phyloP scores from a whole-genome alignment of 495 filamentous ascomycete genomes.

The Penicillium salamii region DNA sequence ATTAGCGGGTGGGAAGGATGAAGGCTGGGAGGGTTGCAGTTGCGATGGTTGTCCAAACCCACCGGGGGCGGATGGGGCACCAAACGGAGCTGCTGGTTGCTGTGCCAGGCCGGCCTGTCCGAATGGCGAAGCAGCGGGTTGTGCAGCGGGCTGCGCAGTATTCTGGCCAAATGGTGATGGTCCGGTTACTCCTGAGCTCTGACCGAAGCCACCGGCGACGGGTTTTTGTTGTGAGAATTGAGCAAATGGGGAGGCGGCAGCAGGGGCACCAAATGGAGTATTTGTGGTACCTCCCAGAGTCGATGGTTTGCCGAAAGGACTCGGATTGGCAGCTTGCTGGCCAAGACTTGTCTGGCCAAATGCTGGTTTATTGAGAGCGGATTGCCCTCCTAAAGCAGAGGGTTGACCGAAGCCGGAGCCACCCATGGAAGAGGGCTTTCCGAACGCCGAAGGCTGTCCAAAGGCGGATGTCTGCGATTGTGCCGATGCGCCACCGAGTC shows the following conservation, averaged over 20 bases:
- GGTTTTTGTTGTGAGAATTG: constrained; percentile 27
- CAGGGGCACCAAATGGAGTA: constrained; percentile 19
- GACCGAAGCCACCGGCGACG: constrained; percentile 27
- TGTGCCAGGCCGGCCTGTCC: constrained; percentile 25
- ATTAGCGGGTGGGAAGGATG: constrained; percentile 14
- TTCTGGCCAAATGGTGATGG: constrained; percentile 33
- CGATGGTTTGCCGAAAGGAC: constrained; percentile 18
- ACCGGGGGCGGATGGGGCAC: constrained; percentile 18
- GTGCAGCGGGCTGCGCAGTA: constrained; percentile 20
- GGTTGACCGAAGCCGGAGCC: constrained; percentile 13
- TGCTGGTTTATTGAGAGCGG: constrained; percentile 28
- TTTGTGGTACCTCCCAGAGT: constrained; percentile 6
- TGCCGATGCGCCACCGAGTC: constrained; percentile 14
- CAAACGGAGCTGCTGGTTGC: constrained; percentile 13
- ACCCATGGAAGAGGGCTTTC: too few species aligned
- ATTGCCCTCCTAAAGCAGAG: constrained; percentile 4
- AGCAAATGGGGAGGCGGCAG: constrained; percentile 33
- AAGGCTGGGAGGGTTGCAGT: constrained; percentile 8
- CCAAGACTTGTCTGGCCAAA: constrained; percentile 31
- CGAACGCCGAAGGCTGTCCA: too few species aligned
- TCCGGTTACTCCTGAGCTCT: constrained; percentile 17
- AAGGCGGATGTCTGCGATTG: constrained; percentile 18
- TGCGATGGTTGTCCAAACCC: constrained; percentile 17
- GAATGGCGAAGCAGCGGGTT: constrained; percentile 22
- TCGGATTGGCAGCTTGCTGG: constrained; percentile 18